These are phyloP conservation scores for Pyrrhoderma noxium DNA, from an alignment of 1,284 basidiomycete species.

Conservation along the genomic window DNA sequence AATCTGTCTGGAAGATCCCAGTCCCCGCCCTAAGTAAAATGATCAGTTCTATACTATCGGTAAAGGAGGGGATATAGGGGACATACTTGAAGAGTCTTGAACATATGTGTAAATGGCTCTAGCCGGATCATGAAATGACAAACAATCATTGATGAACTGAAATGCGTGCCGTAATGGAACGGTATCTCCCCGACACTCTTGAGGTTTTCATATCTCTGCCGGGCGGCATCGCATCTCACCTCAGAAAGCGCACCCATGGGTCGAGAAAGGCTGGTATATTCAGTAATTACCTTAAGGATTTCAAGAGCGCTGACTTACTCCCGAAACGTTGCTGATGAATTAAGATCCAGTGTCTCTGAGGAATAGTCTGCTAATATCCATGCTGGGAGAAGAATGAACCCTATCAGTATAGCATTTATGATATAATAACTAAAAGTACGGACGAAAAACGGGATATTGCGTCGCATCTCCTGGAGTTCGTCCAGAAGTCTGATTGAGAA, in stretches of 20 bases:
- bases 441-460: conserved; percentile 92
- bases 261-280: conserved; percentile 51
- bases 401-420: conserved; percentile 3
- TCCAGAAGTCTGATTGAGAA: conserved; percentile 85
- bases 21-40: conserved; percentile 60
- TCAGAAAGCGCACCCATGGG: conserved; percentile 91
- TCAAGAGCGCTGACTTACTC: conserved; percentile 49
- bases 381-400: conserved; percentile 35
- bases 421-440: conserved; percentile 24
- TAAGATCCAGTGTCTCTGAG: conserved; percentile 68
- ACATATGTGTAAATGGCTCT: conserved; percentile 88
- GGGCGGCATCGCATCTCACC: conserved; percentile 65
- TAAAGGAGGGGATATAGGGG: conserved; percentile 1
- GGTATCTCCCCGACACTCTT: conserved; percentile 79
- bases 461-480: conserved; percentile 92
- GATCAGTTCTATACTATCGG: background rate
- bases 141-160: conserved; percentile 94
- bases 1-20: conserved; percentile 95
- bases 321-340: conserved; percentile 59
- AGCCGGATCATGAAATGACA: conserved; percentile 91
- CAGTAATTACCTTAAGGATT: conserved; percentile 1
- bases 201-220: conserved; percentile 68
- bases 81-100: conserved; percentile 73
- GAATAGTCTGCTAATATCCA: conserved; percentile 88
- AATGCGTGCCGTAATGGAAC: conserved; percentile 94